Conservation (phyloP, 345 rosid species). For the Cardamine chenopodiifolia region DNA sequence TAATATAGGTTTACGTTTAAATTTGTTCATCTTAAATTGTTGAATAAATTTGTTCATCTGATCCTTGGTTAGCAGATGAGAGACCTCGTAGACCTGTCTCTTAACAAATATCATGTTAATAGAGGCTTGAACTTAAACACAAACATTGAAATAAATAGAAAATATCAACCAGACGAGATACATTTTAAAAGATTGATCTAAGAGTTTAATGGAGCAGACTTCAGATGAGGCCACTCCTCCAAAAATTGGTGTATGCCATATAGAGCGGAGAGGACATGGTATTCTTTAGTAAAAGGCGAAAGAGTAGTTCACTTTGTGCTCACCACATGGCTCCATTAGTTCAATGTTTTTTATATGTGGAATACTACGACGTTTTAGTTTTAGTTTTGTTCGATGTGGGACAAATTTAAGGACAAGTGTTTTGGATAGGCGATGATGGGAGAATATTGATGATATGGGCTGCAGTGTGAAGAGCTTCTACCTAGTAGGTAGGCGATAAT, state of each 20-base stretch:
- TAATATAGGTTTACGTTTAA: constrained; percentile 37
- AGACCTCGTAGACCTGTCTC: background rate
- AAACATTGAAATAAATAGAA: too few relatives aligned
- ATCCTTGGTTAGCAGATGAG: background rate
- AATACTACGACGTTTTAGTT: too few relatives aligned
- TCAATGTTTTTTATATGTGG: background rate
- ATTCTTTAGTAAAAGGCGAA: background rate
- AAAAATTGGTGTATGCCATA: constrained; percentile 35
- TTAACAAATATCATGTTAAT: too few relatives aligned
- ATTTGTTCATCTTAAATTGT: constrained; percentile 1
- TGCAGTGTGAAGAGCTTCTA: too few relatives aligned
- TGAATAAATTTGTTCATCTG: background rate
- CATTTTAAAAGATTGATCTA: background rate
- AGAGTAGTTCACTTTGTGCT: constrained; percentile 44
- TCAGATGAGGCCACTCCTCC: constrained; percentile 21
- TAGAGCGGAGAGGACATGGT: background rate
- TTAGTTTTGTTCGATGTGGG: constrained; percentile 9
- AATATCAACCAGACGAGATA: too few relatives aligned
- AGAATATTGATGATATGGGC: background rate
- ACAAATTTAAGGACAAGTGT: background rate
- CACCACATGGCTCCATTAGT: constrained; percentile 40
- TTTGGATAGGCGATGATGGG: background rate
- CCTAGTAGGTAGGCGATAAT: background rate
- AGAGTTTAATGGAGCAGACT: background rate
- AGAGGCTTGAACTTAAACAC: too few relatives aligned